These are phyloP conservation scores for Rhizoclosmatium globosum DNA, from an alignment of 192 early-diverging fungal genomes.

Conservation along the genomic window DNA sequence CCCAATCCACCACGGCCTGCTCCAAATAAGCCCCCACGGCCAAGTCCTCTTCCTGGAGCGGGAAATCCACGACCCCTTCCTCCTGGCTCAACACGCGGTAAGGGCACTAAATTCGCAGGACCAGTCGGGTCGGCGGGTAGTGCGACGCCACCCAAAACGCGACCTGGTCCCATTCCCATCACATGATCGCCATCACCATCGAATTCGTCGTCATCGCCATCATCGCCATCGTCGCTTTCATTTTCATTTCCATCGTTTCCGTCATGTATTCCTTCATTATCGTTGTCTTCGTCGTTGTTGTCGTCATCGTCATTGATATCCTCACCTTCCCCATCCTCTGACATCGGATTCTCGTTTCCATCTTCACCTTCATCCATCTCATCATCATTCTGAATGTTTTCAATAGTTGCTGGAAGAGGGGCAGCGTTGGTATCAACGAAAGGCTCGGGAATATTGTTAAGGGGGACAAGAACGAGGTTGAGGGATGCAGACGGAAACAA, in stretches of 20 bases:
- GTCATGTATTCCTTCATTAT: background rate
- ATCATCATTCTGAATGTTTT: background rate
- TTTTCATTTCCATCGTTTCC: conserved; percentile 6
- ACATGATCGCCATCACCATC: background rate
- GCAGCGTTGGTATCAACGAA: background rate
- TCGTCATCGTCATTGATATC: conserved; percentile 12
- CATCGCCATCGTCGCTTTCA: background rate
- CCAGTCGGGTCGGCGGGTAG: no score
- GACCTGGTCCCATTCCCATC: background rate
- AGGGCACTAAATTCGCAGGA: no score
- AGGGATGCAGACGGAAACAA: conserved; percentile 8
- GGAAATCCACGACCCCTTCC: background rate
- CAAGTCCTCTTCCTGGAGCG: background rate
- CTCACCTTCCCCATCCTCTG: background rate
- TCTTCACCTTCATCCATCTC: conserved; percentile 10
- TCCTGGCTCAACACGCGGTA: background rate
- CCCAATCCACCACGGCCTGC: background rate
- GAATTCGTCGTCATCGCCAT: background rate
- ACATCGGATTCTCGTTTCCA: background rate
- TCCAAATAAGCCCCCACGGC: background rate
- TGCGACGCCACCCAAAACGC: background rate
- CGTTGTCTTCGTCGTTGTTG: background rate
- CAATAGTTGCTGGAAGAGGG: background rate
- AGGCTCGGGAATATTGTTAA: background rate
- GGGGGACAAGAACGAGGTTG: conserved; percentile 9